phyloP scores from a whole-genome alignment of 2,329 filamentous ascomycete species.

The Nemania bipapillata region DNA sequence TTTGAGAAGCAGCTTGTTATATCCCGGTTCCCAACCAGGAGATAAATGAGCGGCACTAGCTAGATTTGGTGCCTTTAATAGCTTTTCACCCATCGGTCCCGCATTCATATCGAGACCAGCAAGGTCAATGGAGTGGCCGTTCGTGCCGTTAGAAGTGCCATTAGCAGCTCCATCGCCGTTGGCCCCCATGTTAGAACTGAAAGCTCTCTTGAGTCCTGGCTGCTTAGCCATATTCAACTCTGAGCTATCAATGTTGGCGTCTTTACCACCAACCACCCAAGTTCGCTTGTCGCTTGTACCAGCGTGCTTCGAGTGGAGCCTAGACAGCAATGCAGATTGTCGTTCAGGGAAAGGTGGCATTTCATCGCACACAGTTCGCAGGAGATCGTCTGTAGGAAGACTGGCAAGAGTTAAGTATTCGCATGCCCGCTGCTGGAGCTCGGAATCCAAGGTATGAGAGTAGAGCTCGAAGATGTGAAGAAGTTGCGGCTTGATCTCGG shows the following conservation, averaged over 20 bases:
- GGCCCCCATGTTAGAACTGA: constrained; percentile 70
- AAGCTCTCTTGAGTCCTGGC: constrained; percentile 84
- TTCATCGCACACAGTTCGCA: constrained; percentile 94
- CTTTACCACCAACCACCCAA: constrained; percentile 97
- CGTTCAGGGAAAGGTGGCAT: constrained; percentile 98
- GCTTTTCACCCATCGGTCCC: constrained; percentile 66
- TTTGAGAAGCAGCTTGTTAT: constrained; percentile 80
- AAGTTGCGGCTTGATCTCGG: constrained; percentile 96
- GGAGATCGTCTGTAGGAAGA: constrained; percentile 86
- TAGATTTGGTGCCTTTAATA: constrained; percentile 78
- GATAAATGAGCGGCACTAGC: constrained; percentile 92
- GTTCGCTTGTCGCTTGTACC: constrained; percentile 94
- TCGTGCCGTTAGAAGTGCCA: constrained; percentile 60
- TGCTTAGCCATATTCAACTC: constrained; percentile 85
- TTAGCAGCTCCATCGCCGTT: constrained; percentile 61
- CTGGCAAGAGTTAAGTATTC: constrained; percentile 90
- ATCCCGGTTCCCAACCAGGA: constrained; percentile 93
- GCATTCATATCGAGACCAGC: constrained; percentile 83
- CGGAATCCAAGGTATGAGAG: constrained; percentile 92
- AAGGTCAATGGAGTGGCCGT: constrained; percentile 71
- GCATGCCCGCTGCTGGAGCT: constrained; percentile 94
- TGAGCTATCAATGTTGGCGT: constrained; percentile 83
- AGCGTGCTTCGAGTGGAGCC: constrained; percentile 92
- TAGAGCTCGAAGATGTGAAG: constrained; percentile 90
- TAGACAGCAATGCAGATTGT: constrained; percentile 88